These are phyloP conservation scores for Aleurites moluccanus DNA, from an alignment of 441 rosid species.

Conservation along the genomic window DNA sequence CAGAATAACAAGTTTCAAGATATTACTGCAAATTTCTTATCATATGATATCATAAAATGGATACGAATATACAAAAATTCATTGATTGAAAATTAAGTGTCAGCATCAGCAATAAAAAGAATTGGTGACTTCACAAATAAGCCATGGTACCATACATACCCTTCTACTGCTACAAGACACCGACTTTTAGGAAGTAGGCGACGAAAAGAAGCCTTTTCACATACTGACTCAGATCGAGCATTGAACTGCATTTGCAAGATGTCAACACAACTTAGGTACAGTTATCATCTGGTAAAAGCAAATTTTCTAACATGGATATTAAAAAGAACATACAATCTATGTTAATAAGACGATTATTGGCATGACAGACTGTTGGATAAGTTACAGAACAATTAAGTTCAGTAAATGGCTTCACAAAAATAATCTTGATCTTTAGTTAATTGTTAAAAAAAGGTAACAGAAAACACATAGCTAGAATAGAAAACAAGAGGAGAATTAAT, in stretches of 20 bases:
- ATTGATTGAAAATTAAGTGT: background rate
- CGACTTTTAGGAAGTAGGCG: slow-evolving; percentile 74
- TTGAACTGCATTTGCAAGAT: slow-evolving; percentile 58
- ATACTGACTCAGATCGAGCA: slow-evolving; percentile 80
- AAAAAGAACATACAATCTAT: background rate
- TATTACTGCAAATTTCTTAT: background rate
- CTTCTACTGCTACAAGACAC: slow-evolving; percentile 79
- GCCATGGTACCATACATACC: slow-evolving; percentile 43
- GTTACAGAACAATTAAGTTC: background rate
- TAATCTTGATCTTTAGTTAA: background rate
- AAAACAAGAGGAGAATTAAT: background rate
- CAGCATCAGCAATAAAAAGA: background rate
- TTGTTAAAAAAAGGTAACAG: background rate
- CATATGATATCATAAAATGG: background rate
- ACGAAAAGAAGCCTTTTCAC: slow-evolving; percentile 83
- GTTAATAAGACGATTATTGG: background rate
- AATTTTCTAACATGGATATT: background rate
- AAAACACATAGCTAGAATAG: background rate
- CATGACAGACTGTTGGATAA: background rate
- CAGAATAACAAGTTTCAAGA: background rate
- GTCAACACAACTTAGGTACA: background rate
- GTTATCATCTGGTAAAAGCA: background rate
- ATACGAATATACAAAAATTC: background rate
- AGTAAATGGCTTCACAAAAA: background rate
- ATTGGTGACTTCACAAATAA: background rate